Conservation (phyloP, 73 alveolate genomes). For the Paramecium pentaurelia region DNA sequence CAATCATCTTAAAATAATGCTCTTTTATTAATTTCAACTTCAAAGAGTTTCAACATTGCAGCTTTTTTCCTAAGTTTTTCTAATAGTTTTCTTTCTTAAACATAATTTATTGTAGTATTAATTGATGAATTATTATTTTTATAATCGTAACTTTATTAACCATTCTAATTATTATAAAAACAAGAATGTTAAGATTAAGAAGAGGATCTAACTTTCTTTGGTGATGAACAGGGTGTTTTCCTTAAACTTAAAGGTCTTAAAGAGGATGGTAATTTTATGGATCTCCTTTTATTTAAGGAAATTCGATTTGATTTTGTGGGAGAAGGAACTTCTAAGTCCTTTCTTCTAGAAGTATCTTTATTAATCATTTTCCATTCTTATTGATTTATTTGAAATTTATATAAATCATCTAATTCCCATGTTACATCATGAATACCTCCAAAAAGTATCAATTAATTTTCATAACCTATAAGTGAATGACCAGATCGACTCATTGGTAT, state of each 20-base stretch:
- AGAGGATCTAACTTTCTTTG: slow-evolving; percentile 63
- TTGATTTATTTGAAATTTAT: slow-evolving; percentile 45
- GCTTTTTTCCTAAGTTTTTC: neutral
- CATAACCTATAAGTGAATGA: slow-evolving; percentile 56
- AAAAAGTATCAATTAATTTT: slow-evolving; percentile 65
- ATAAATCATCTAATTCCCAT: slow-evolving; percentile 77
- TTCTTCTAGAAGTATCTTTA: slow-evolving; percentile 53
- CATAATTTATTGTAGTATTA: neutral
- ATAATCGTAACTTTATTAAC: neutral
- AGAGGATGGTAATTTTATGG: neutral
- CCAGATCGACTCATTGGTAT: slow-evolving; percentile 75
- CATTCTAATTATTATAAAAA: neutral
- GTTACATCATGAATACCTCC: slow-evolving; percentile 86
- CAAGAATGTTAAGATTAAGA: slow-evolving; percentile 32
- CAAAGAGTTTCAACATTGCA: neutral
- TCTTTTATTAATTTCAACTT: neutral
- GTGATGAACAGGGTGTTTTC: slow-evolving; percentile 20
- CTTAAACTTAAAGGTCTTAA: neutral
- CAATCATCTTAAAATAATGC: neutral
- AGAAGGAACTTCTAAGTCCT: slow-evolving; percentile 58
- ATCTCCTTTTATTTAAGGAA: neutral
- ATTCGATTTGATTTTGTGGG: neutral
- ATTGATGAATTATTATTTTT: neutral
- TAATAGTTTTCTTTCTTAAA: neutral
- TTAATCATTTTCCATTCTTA: neutral